Base-by-base conservation (phyloP, 768 basidiomycete genomes). In the Naematelia aurantialba region DNA sequence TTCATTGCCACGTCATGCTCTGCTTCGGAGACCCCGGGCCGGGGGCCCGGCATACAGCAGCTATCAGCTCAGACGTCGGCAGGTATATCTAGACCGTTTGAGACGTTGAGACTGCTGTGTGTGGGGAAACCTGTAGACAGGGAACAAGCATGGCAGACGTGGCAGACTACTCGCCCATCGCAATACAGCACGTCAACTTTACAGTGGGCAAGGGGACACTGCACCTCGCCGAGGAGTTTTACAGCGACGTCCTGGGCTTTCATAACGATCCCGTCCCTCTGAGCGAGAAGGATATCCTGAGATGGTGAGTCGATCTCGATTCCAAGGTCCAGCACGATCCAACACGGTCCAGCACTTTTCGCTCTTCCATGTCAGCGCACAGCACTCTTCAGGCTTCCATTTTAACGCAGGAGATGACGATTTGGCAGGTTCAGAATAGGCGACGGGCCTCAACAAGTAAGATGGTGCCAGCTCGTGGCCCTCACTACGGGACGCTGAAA, bases 161-260 rank as follows among this genome's bases (percentile, higher is more conserved):
- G 61, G 17, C 60, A 19, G 30, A 53, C 4, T 71, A 63, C 57
- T 52, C 67, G 1, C 70, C 70, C 2, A 61, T 58, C n/a, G 14
- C 58, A 2, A 50, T 72, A 1, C 70, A 72, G 59, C 75, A 76
- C 47, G 56, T 74, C 67, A 74, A 76, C 61, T 50, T 76, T 17
- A 60, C 58, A 0, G 73, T 76, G 17, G 69, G 68, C 2, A 45
- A 59, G 30, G 74, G 73, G 5, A 65, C 59, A 8, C 57, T 76
- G 10, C 65, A 72, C 21, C 61, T 73, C 42, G 75, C 75, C 5
- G 60, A 60, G 31, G 69, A 69, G 56, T 76, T 76, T 54, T 76
- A 76, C 50, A 63, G 62, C 4, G 68, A 67, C 24, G 65, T 71
- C 0, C 50, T 76, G 24, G 75, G 72, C 1, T 69, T 76, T 55